These are phyloP conservation scores for Sindora glabra DNA, from an alignment of 306 rosid species.

Conservation along the genomic window DNA sequence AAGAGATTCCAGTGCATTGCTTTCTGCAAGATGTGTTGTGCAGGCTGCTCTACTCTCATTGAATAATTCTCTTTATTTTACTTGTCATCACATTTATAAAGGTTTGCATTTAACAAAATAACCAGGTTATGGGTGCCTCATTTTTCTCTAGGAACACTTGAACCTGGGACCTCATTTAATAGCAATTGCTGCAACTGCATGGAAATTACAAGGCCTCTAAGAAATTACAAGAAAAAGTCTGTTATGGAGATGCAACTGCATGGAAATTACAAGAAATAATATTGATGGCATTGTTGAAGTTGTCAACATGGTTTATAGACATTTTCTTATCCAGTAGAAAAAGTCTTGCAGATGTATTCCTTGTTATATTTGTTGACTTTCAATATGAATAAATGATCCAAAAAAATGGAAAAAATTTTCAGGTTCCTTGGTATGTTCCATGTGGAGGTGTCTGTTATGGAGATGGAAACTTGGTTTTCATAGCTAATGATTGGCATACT, in stretches of 20 bases:
- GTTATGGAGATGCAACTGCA: no score
- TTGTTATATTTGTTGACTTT: neutral
- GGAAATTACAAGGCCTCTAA: neutral
- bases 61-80: neutral
- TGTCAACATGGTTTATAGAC: neutral
- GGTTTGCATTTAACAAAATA: neutral
- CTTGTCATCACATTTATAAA: neutral
- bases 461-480: slow-evolving; percentile 92
- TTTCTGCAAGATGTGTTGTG: neutral
- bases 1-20: neutral
- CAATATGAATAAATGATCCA: neutral
- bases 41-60: neutral
- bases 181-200: neutral
- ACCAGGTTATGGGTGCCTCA: neutral
- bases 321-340: neutral
- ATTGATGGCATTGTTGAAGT: slow-evolving; percentile 1
- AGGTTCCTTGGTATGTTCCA: slow-evolving; percentile 96
- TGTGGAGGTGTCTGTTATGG: slow-evolving; percentile 96
- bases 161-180: neutral
- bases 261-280: neutral
- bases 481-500: slow-evolving; percentile 98
- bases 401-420: slow-evolving; percentile 17
- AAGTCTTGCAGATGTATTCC: neutral
- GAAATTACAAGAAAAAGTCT: neutral
- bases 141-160: neutral